Evolutionary conservation across 2,329 filamentous ascomycete genomes (phyloP), one percentile per base, ranked within the genome.

Genomic region (Emmonsiellopsis sp.): DNA sequence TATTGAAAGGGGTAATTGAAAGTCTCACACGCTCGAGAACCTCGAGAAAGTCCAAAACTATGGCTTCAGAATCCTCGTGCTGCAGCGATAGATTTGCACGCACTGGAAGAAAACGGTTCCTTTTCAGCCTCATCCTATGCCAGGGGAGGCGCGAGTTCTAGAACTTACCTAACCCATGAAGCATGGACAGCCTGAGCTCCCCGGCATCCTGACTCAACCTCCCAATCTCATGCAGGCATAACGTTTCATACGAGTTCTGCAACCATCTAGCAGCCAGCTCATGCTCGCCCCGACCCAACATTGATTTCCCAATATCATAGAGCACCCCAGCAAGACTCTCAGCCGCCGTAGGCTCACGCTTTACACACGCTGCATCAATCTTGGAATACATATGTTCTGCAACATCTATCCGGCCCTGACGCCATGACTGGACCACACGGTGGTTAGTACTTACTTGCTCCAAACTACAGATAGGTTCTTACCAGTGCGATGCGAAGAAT

Each of bases 361-460:
- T 52, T 51, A 62, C 20, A 62, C 63, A 38, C 61, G 67, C 8
- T 70, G 66, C n/a, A 56, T 70, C 61, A 46, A 81, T 69, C 61
- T 87, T 87, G 37, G 69, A 69, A 67, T 85, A 91, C 76, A 93
- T 82, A 66, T 89, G 82, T 52, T 95, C 88, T 31, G 88, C 87
- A 47, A 90, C 79, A 54, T 92, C 86, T 11, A 86, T 74, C 41
- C 85, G 80, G 41, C 81, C 76, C 63, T 90, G 84, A 61, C 83
- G 82, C 83, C 85, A 95, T 32, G 84, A 80, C 88, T 92, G 54
- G 34, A 7, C 10, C 15, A 47, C 31, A 32, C 11, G n/a, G 16
- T 30, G 34, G 41, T 40, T 15, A 30, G 38, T 51, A 59, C 50
- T 32, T 53, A 20, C 7, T 1, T 31, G 26, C 30, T 35, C 44